Percentiles rank a stretch among this genome's conserved stretches.
These are phyloP conservation scores for Macrotyloma uniflorum DNA, from an alignment of 306 rosid species.

Conservation along the genomic window DNA sequence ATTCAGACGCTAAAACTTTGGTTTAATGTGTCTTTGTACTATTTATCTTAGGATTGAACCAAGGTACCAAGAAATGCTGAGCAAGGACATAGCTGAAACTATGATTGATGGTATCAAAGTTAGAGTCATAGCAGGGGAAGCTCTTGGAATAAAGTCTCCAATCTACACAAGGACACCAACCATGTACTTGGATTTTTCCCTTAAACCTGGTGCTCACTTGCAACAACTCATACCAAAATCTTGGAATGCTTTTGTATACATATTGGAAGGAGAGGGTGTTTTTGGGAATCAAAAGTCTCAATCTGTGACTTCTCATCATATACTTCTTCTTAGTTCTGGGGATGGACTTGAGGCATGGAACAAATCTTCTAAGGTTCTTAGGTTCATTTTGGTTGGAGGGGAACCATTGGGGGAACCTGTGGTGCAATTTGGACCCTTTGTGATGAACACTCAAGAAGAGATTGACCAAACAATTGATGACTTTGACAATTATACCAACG, in stretches of 20 bases:
- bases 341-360: slow-evolving; percentile 90
- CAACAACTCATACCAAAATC: slow-evolving; percentile 73
- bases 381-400: slow-evolving; percentile 88
- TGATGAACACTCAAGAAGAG: slow-evolving; percentile 92
- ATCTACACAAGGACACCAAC: slow-evolving; percentile 91
- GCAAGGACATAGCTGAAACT: slow-evolving; percentile 77
- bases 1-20: slow-evolving; percentile 18
- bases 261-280: slow-evolving; percentile 89
- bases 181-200: slow-evolving; percentile 88
- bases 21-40: neutral
- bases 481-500: slow-evolving; percentile 77
- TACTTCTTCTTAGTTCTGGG: slow-evolving; percentile 84
- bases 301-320: slow-evolving; percentile 60
- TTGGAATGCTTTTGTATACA: slow-evolving; percentile 90
- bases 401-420: slow-evolving; percentile 85
- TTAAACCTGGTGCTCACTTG: slow-evolving; percentile 73
- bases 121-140: slow-evolving; percentile 92
- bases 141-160: slow-evolving; percentile 84
- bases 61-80: slow-evolving; percentile 79
- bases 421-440: slow-evolving; percentile 91
- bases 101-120: slow-evolving; percentile 74
- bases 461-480: slow-evolving; percentile 88
- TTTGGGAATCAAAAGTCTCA: slow-evolving; percentile 60
- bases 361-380: slow-evolving; percentile 61
- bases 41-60: slow-evolving; percentile 81